A percentile compares a stretch with the other conserved stretches of the same genome.
Evolutionary conservation across 768 basidiomycete genomes (phyloP).

Genomic region (Phaeotremella skinneri): DNA sequence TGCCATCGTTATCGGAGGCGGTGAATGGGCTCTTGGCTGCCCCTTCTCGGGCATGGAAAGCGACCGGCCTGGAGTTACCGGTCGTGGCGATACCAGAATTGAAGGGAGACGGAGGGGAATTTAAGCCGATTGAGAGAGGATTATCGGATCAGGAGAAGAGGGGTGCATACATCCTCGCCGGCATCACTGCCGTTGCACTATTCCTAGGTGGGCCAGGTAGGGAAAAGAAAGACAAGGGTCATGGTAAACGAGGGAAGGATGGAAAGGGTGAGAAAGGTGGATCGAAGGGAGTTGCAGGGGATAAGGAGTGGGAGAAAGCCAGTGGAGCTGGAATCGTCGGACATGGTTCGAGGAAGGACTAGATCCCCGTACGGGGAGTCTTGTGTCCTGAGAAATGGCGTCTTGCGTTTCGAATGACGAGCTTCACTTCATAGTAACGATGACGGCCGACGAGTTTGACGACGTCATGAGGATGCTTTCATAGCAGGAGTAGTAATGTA

Average conservation of each 20-base stretch:
- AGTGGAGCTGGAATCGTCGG: conserved; percentile 44
- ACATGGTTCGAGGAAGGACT: conserved; percentile 42
- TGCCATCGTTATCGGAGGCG: conserved; percentile 28
- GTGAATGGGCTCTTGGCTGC: conserved; percentile 24
- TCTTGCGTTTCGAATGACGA: too few species aligned
- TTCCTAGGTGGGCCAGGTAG: conserved; percentile 51
- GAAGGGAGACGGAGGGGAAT: conserved; percentile 15
- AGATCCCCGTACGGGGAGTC: too few species aligned
- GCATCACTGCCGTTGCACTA: conserved; percentile 59
- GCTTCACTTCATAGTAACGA: too few species aligned
- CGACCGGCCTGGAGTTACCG: conserved; percentile 40
- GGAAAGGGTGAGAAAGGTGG: conserved; percentile 3
- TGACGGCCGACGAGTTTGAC: too few species aligned
- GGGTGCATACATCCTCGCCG: conserved; percentile 58
- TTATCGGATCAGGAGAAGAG: conserved; percentile 55
- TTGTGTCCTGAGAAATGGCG: too few species aligned
- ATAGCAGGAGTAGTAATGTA: too few species aligned
- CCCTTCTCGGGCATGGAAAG: conserved; percentile 19
- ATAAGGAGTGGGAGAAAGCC: conserved; percentile 41
- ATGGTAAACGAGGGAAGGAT: conserved; percentile 3
- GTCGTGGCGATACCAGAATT: conserved; percentile 27
- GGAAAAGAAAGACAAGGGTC: conserved; percentile 14
- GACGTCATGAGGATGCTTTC: too few species aligned
- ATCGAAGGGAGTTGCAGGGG: conserved; percentile 21
- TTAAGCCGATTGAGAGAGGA: conserved; percentile 30